Base-by-base conservation (phyloP, 176 grass and related monocot species). In the Alloteropsis semialata region DNA sequence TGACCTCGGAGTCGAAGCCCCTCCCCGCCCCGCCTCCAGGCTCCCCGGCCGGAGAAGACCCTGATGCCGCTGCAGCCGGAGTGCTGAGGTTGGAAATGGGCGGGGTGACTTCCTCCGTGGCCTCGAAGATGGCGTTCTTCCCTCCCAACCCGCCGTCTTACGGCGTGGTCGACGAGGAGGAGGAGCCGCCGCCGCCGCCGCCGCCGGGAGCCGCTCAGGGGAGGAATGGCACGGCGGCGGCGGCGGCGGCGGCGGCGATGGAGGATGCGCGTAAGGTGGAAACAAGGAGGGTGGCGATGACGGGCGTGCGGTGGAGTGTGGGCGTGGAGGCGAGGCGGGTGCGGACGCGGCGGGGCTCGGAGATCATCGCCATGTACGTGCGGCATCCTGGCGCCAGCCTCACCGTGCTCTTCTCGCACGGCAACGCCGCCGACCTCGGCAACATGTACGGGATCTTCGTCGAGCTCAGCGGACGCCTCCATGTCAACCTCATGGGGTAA, bases 401-500 rank as follows among this genome's bases (percentile, higher is more conserved):
- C 60, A 86, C 93, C 56, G 28, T 96, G 25, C 90, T 96, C 17
- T 92, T 88, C 76, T 96, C 93, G 17, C 90, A 96, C 63, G 93
- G 90, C 58, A 96, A 96, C 80, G 90, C 90, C 14, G 88, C 93
- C 15, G 93, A 95, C 84, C 49, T 92, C 25, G 93, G 93, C 15
- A 74, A 93, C 61, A 91, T 95, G 91, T 87, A 93, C 45, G 78
- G 90, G 58, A 75, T 93, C 75, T 98, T 93, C 75, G 80, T 93
- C 48, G 62, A 91, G 74, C 89, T 98, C 54, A 95, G 92, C 90
- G 86, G 25, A 17, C 75, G 82, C 55, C 92, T 95, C 68, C 68
- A 77, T 28, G 92, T 95, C 69, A 98, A 95, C 78, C 80, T 98
- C 68, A 89, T 95, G 96, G 96, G 88, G 96, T 95, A 75, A 90